These are phyloP conservation scores for Botrytis squamosa DNA, from an alignment of 2,329 filamentous ascomycete genomes.

Conservation along the genomic window DNA sequence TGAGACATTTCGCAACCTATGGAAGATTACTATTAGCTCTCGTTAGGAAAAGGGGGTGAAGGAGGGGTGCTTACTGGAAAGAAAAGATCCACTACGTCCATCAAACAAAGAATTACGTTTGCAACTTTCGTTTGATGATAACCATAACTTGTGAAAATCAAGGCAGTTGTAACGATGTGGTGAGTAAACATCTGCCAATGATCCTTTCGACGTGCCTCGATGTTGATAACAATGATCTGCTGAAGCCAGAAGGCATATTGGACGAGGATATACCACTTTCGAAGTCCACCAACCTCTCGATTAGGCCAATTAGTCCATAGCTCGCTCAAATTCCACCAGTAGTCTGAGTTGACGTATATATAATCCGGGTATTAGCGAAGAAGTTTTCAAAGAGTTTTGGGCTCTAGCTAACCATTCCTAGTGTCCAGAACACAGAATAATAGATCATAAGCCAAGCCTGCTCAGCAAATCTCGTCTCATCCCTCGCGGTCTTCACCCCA, in stretches of 20 bases:
- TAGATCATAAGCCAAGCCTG: slow-evolving; percentile 91
- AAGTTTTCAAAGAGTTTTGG: background rate
- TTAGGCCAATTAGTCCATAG: slow-evolving; percentile 86
- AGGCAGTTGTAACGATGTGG: slow-evolving; percentile 81
- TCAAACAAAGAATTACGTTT: slow-evolving; percentile 83
- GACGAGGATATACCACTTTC: slow-evolving; percentile 87
- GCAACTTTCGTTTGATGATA: slow-evolving; percentile 87
- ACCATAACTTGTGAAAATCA: slow-evolving; percentile 79
- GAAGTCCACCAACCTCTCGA: slow-evolving; percentile 68
- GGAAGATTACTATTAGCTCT: slow-evolving; percentile 16
- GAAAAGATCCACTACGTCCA: slow-evolving; percentile 90
- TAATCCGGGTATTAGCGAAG: slow-evolving; percentile 46
- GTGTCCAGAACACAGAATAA: slow-evolving; percentile 75
- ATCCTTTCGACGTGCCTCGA: slow-evolving; percentile 92
- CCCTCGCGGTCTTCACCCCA: slow-evolving; percentile 75
- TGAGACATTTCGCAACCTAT: slow-evolving; percentile 86
- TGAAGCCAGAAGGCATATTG: slow-evolving; percentile 94
- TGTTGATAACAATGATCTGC: slow-evolving; percentile 89
- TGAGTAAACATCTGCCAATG: slow-evolving; percentile 95
- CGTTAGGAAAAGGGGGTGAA: background rate
- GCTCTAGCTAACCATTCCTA: slow-evolving; percentile 68
- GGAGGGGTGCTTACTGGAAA: slow-evolving; percentile 61
- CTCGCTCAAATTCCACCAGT: slow-evolving; percentile 72
- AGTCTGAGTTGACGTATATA: slow-evolving; percentile 73
- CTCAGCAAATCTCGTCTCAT: slow-evolving; percentile 81